Percentiles rank a stretch among this genome's conserved stretches.
phyloP scores from a whole-genome alignment of 2,329 filamentous ascomycete species.

The Catunica adiposa region DNA sequence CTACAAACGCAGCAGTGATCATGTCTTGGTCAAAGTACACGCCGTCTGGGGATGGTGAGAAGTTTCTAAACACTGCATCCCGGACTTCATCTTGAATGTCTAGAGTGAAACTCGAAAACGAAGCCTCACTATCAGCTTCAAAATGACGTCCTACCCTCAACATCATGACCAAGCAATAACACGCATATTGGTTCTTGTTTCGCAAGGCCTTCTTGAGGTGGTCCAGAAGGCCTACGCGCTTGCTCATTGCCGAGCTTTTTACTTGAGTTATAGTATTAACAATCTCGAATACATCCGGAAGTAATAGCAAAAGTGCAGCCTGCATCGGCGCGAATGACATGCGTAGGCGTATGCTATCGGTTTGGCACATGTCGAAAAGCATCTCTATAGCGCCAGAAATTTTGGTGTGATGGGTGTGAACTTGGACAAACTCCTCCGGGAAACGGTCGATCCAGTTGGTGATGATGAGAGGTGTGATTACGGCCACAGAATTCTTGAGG shows the following conservation, averaged over 20 bases:
- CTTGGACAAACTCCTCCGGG: conserved; percentile 45
- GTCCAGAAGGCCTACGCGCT: conserved; percentile 51
- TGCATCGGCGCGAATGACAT: conserved; percentile 44
- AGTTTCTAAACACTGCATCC: conserved; percentile 45
- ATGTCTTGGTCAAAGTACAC: conserved; percentile 43
- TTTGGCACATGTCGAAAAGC: conserved; percentile 52
- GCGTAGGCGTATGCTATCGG: conserved; percentile 37
- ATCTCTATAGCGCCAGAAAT: conserved; percentile 51
- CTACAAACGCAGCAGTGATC: conserved; percentile 51
- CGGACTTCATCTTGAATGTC: conserved; percentile 54
- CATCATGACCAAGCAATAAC: conserved; percentile 47
- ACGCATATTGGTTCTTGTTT: conserved; percentile 49
- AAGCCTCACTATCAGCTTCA: conserved; percentile 43
- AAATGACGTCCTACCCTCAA: conserved; percentile 49
- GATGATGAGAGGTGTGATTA: conserved; percentile 46
- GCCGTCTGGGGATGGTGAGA: conserved; percentile 30
- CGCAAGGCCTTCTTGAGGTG: conserved; percentile 44
- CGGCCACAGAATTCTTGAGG: conserved; percentile 46
- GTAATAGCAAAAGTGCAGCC: conserved; percentile 42
- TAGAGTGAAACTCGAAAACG: conserved; percentile 48
- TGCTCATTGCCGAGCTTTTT: conserved; percentile 44
- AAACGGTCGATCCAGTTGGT: conserved; percentile 49
- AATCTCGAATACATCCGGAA: conserved; percentile 54
- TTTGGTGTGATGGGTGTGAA: conserved; percentile 43
- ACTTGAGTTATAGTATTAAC: conserved; percentile 49